A percentile compares a stretch with the other conserved stretches of the same genome.
These are phyloP conservation scores for Metschnikowia kofuensis DNA, from an alignment of 805 yeast genomes.

Conservation along the genomic window DNA sequence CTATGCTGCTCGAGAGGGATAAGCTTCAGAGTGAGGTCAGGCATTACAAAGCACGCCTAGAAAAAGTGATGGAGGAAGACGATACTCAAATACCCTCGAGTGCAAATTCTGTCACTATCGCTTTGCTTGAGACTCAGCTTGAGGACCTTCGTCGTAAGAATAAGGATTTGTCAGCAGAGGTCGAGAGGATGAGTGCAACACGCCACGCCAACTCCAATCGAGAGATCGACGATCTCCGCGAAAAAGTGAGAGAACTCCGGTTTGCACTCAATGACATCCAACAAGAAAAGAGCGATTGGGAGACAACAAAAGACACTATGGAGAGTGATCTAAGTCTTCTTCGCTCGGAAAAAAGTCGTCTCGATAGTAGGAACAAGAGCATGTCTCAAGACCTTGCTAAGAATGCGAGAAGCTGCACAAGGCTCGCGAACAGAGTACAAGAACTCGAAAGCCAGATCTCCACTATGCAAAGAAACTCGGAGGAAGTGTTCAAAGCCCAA, in stretches of 20 bases:
- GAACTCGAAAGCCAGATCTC: slow-evolving; percentile 14
- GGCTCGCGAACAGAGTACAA: slow-evolving; percentile 27
- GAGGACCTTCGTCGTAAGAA: slow-evolving; percentile 28
- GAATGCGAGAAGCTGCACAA: slow-evolving; percentile 28
- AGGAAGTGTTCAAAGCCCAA: slow-evolving; percentile 8
- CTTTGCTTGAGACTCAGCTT: slow-evolving; percentile 32
- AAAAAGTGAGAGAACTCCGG: slow-evolving; percentile 11
- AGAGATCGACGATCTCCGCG: slow-evolving; percentile 7
- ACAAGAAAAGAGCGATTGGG: slow-evolving; percentile 20
- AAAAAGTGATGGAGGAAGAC: slow-evolving; percentile 20
- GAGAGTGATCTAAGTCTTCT: slow-evolving; percentile 30
- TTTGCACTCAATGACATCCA: slow-evolving; percentile 7
- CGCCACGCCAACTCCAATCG: slow-evolving; percentile 1
- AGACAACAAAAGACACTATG: slow-evolving; percentile 23
- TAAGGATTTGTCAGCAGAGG: slow-evolving; percentile 24
- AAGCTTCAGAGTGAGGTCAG: slow-evolving; percentile 32
- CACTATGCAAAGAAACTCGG: slow-evolving; percentile 7
- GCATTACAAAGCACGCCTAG: slow-evolving; percentile 29
- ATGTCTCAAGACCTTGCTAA: slow-evolving; percentile 31
- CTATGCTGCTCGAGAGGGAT: slow-evolving; percentile 37
- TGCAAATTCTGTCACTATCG: slow-evolving; percentile 14
- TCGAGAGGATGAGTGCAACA: slow-evolving; percentile 9
- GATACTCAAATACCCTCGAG: slow-evolving; percentile 4
- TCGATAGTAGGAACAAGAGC: slow-evolving; percentile 27
- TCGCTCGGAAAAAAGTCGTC: slow-evolving; percentile 26